These are phyloP conservation scores for Chenopodium quinoa DNA, from an alignment of 148 eudicot species.

Conservation along the genomic window DNA sequence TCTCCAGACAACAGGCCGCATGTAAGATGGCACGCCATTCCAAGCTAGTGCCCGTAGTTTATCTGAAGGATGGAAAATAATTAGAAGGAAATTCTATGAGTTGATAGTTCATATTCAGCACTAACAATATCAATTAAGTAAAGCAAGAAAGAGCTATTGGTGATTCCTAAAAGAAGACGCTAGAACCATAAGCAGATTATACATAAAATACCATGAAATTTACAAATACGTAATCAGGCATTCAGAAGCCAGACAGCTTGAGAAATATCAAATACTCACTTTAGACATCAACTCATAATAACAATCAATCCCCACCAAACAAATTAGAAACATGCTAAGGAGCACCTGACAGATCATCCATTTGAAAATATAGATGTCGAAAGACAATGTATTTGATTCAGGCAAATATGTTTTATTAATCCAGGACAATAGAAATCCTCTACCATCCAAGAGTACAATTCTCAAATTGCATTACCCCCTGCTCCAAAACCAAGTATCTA, in stretches of 20 bases:
- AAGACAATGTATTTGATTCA: neutral
- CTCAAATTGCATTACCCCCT: neutral
- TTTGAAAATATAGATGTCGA: neutral
- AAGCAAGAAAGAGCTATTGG: neutral
- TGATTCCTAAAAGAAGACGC: neutral
- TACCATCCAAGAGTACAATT: neutral
- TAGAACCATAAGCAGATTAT: neutral
- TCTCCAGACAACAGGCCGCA: slow-evolving; percentile 93
- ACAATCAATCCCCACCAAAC: neutral
- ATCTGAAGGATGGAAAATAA: slow-evolving; percentile 43
- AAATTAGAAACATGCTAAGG: neutral
- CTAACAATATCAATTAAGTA: neutral
- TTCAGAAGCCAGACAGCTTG: neutral
- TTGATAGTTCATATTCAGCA: neutral
- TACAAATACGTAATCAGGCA: neutral
- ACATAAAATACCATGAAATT: neutral
- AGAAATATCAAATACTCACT: neutral
- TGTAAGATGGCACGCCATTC: slow-evolving; percentile 89
- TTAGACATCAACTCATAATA: neutral
- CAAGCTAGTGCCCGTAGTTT: slow-evolving; percentile 86
- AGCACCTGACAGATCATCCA: neutral
- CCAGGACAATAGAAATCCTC: neutral
- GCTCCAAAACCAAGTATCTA: neutral
- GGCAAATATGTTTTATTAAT: neutral
- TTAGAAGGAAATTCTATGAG: neutral